Evolutionary conservation across 805 yeast species (phyloP).

Genomic region (Saturnispora sekii): DNA sequence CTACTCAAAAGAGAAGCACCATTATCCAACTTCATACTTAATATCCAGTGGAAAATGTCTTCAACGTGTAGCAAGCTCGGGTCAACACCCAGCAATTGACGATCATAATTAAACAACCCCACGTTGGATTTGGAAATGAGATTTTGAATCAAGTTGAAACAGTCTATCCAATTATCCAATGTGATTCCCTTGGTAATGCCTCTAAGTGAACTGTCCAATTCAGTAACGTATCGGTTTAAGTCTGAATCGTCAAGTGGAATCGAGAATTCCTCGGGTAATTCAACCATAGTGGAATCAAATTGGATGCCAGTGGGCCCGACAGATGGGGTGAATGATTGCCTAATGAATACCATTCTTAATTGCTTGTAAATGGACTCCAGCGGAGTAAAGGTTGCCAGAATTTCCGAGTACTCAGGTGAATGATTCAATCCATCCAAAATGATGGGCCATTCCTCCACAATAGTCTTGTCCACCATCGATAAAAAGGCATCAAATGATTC

Average conservation of each 20-base stretch:
- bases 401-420: slow-evolving; percentile 12
- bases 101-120: slow-evolving; percentile 47
- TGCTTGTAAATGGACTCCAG: slow-evolving; percentile 44
- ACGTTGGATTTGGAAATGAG: slow-evolving; percentile 49
- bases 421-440: slow-evolving; percentile 23
- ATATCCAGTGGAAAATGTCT: slow-evolving; percentile 62
- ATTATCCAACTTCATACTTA: slow-evolving; percentile 39
- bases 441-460: slow-evolving; percentile 40
- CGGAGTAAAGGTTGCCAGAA: slow-evolving; percentile 17
- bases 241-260: background rate
- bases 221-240: slow-evolving; percentile 39
- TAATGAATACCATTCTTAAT: slow-evolving; percentile 60
- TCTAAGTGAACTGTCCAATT: slow-evolving; percentile 30
- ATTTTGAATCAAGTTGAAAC: slow-evolving; percentile 64
- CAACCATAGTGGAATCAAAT: slow-evolving; percentile 32
- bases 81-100: slow-evolving; percentile 29
- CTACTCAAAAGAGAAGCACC: slow-evolving; percentile 14
- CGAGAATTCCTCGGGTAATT: slow-evolving; percentile 28
- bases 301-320: slow-evolving; percentile 30
- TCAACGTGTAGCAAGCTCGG: slow-evolving; percentile 54
- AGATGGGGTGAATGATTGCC: slow-evolving; percentile 59
- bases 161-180: slow-evolving; percentile 68
- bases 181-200: slow-evolving; percentile 39
- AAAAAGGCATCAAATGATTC: slow-evolving; percentile 52
- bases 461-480: slow-evolving; percentile 59